phyloP scores from a whole-genome alignment of 1,284 basidiomycete genomes.

The Moesziomyces antarcticus region DNA sequence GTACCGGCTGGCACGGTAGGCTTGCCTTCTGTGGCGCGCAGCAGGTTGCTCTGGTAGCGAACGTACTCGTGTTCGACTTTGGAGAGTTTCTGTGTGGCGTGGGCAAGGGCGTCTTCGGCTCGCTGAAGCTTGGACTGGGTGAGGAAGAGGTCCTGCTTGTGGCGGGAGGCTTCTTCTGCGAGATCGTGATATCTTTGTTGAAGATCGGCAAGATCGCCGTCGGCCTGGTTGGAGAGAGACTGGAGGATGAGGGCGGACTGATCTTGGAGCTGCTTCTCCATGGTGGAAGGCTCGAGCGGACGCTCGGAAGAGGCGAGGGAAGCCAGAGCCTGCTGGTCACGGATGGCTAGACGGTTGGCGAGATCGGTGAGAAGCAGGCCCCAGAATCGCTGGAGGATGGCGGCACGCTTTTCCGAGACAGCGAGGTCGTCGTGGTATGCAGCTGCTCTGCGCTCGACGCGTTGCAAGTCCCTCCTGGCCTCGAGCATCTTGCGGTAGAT shows the following conservation, averaged over 20 bases:
- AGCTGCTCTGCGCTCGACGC: constrained; percentile 30
- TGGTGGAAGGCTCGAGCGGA: constrained; percentile 12
- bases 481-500: constrained; percentile 63
- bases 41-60: constrained; percentile 47
- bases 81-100: constrained; percentile 34
- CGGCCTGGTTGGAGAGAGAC: constrained; percentile 40
- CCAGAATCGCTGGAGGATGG: constrained; percentile 55
- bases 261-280: constrained; percentile 39
- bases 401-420: constrained; percentile 37
- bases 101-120: constrained; percentile 32
- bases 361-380: constrained; percentile 38
- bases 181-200: constrained; percentile 44
- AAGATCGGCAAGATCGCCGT: constrained; percentile 36
- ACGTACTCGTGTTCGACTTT: constrained; percentile 48
- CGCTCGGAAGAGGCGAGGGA: constrained; percentile 15
- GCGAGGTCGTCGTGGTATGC: constrained; percentile 32
- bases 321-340: constrained; percentile 33
- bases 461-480: constrained; percentile 45
- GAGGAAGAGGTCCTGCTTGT: constrained; percentile 50
- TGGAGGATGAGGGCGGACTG: constrained; percentile 28
- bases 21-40: constrained; percentile 49
- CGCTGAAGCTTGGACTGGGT: constrained; percentile 47
- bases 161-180: constrained; percentile 38
- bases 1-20: constrained; percentile 25
- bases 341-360: constrained; percentile 29